Conservation (phyloP, 176 grass and related monocot species). For the Guadua angustifolia region DNA sequence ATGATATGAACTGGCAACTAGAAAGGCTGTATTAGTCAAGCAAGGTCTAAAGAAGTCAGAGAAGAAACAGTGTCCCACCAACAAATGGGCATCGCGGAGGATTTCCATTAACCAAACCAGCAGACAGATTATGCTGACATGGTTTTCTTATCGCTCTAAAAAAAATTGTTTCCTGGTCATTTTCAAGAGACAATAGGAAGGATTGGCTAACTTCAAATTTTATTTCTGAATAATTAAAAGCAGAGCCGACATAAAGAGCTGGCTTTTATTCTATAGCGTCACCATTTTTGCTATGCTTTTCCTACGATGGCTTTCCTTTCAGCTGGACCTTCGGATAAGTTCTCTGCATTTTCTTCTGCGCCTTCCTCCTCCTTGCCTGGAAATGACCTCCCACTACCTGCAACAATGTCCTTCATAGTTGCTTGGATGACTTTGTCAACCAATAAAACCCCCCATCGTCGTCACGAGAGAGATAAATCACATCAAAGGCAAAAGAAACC, state of each 20-base stretch:
- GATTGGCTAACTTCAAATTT: not conserved
- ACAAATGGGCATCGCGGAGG: conserved; percentile 23
- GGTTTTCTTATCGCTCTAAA: not conserved
- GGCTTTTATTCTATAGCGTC: conserved; percentile 29
- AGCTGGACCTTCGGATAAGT: conserved; percentile 36
- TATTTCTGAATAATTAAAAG: not conserved
- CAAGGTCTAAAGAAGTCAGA: conserved; percentile 22
- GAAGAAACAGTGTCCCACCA: conserved; percentile 26
- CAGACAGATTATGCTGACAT: conserved; percentile 25
- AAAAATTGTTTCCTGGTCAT: conserved; percentile 1
- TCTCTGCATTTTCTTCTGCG: conserved; percentile 34
- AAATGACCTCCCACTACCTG: conserved; percentile 54
- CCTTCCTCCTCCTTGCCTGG: conserved; percentile 38
- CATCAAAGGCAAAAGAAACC: conserved; percentile 22
- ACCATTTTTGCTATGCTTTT: conserved; percentile 6
- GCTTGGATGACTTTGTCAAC: conserved; percentile 47
- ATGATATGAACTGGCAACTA: conserved; percentile 48
- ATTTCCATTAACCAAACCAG: not conserved
- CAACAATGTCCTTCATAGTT: conserved; percentile 48
- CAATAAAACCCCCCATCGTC: conserved; percentile 18
- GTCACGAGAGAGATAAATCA: conserved; percentile 38
- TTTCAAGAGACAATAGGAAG: not conserved
- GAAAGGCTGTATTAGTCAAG: not conserved
- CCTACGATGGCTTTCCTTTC: conserved; percentile 34
- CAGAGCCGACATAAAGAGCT: conserved; percentile 10